Evolutionary conservation across 1,284 basidiomycete species (phyloP), one percentile per base, ranked within the genome.

Genomic region (Austroboletus niveus): DNA sequence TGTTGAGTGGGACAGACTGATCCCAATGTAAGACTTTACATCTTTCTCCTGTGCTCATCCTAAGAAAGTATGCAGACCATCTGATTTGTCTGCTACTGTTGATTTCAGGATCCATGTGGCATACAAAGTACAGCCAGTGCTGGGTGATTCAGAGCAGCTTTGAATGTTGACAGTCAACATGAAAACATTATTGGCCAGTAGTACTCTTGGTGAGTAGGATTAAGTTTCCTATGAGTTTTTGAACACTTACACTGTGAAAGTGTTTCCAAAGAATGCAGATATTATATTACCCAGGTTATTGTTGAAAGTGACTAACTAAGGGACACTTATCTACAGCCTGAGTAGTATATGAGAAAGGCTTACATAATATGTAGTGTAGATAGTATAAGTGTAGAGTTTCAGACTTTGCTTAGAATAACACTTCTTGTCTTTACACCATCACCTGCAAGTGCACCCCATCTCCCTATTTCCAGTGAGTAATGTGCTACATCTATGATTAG

Each of bases 41-140:
- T 29, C 9, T 12, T 5, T 17, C 24, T 11, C 15, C 1, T 7
- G 11, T 5, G 9, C 4, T 27, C 12, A 17, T 34, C 10, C 29
- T 46, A 15, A 36, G 12, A 35, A 14, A 45, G 8, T n/a, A 30
- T 27, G 8, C 17, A 55, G 53, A 12, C 53, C 53, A 7, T 34
- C 38, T 3, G 17, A 39, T 39, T 5, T 20, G 17, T 17, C 38
- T 2, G 17, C 38, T 5, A 20, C 38, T 2, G n/a, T 39, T 20
- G 9, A 8, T 20, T 2, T 39, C 10, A 1, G 20, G 10, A 20
- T 39, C 17, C 10, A 11, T 9, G 38, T 17, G n/a, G n/a, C 5
- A 15, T 39, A 17, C 17, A 17, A 39, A n/a, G n/a, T 39, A 15
- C 38, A 39, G 17, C n/a, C 15, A 6, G n/a, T 10, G 17, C n/a